Base-by-base conservation (phyloP, 768 basidiomycete genomes). In the Kwoniella bestiolae region DNA sequence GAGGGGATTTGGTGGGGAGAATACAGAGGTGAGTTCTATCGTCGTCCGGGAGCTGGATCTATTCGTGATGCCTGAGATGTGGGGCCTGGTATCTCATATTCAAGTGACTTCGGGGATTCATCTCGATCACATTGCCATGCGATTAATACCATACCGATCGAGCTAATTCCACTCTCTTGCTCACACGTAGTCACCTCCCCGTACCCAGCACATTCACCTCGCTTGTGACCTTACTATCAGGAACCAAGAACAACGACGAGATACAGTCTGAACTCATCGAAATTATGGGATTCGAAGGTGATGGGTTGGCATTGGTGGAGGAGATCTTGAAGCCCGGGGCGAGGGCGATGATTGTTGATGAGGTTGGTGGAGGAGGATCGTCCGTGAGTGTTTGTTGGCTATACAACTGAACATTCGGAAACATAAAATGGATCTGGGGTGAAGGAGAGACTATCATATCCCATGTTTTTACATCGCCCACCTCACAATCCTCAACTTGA, bases 221-320 rank as follows among this genome's bases (percentile, higher is more conserved):
- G 3, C 67, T 80, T 5, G 63, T 71, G 5, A 25, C 56, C 11
- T 67, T 80, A 16, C 63, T 81, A 5, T 49, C 47, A 12, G 67
- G 69, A 0, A 26, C 46, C 0, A 64, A 73, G 1, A 66, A 69
- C 21, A 84, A 89, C 68, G 91, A 93, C 31, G 87, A 86, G 23
- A 89, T 96, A 31, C 90, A 91, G 28, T 86, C 83, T 28, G 89
- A 91, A 70, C 78, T 97, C 9, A 86, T 86, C 7, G 94, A 96
- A 65, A 82, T 91, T 9, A 78, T 94, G 51, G 95, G 94, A 2
- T 91, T 89, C 77, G 80, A 80, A 50, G 79, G 76, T 3, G 91
- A 95, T 55, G 86, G 89, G 18, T 87, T 97, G 52, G 91, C 91
- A 28, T 82, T 93, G 34, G 87, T 90, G 7, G 86, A 86, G 81